Percentiles rank a stretch among this genome's conserved stretches.
These are phyloP conservation scores for Salix purpurea DNA, from an alignment of 345 rosid species.

Conservation along the genomic window DNA sequence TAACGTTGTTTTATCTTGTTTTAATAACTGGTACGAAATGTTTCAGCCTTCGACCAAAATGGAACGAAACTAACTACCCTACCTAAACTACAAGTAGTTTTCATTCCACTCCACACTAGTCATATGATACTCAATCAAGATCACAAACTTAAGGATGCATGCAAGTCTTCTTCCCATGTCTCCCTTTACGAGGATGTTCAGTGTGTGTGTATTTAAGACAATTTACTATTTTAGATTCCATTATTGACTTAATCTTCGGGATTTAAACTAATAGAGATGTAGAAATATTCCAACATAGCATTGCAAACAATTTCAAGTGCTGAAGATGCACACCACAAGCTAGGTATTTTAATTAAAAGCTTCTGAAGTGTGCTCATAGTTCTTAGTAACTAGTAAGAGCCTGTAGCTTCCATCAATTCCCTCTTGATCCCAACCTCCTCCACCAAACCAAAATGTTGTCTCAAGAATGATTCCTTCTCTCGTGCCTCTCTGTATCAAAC, in stretches of 20 bases:
- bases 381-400: background rate
- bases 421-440: background rate
- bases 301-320: background rate
- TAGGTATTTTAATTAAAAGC: background rate
- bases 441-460: background rate
- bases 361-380: no score
- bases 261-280: background rate
- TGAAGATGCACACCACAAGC: background rate
- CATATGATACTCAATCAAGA: no score
- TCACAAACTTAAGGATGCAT: no score
- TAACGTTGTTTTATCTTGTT: fast-evolving
- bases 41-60: no score
- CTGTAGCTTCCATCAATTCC: background rate
- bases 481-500: background rate
- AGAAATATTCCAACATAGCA: background rate
- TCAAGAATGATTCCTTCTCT: background rate
- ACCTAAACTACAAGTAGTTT: no score
- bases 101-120: no score
- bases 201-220: background rate
- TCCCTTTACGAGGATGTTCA: no score
- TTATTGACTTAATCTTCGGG: slow-evolving; percentile 3
- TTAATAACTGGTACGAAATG: fast-evolving
- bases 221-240: slow-evolving; percentile 10
- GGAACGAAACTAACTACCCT: no score
- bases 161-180: no score